Evolutionary conservation across 805 yeast species (phyloP).

Genomic region (Ogataea chonburiensis): DNA sequence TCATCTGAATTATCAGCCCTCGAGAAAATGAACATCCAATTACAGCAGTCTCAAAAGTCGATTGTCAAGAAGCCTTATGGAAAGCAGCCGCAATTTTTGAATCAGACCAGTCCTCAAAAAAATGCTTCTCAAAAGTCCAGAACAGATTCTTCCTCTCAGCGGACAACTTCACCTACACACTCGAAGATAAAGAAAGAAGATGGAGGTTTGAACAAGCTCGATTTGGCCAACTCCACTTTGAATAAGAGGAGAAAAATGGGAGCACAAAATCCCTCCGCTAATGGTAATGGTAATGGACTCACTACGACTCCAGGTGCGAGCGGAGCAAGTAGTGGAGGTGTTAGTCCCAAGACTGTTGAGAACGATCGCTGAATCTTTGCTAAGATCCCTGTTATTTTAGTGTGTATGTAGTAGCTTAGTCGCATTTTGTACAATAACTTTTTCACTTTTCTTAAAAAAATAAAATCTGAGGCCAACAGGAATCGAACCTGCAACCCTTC

Average conservation of each 20-base stretch:
- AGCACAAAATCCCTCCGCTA: background rate
- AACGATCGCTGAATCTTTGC: conserved; percentile 6
- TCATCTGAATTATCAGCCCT: conserved; percentile 19
- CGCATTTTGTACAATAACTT: conserved; percentile 1
- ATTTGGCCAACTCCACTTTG: conserved; percentile 35
- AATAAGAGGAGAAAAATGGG: conserved; percentile 35
- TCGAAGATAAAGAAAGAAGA: conserved; percentile 15
- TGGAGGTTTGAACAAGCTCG: conserved; percentile 25
- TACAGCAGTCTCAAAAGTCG: conserved; percentile 20
- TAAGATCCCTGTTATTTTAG: background rate
- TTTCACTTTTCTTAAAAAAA: conserved; percentile 23
- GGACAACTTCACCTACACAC: conserved; percentile 4
- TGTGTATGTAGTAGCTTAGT: background rate
- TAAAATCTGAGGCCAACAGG: conserved; percentile 70
- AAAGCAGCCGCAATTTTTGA: conserved; percentile 18
- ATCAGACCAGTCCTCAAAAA: conserved; percentile 19
- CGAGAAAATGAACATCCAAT: conserved; percentile 20
- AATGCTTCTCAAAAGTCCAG: background rate
- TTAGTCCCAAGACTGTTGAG: conserved; percentile 23
- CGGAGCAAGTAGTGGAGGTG: conserved; percentile 17
- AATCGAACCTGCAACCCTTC: conserved; percentile 86
- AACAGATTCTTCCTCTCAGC: conserved; percentile 1
- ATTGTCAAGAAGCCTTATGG: conserved; percentile 17
- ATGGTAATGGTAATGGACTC: background rate
- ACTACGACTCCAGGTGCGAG: conserved; percentile 6